Evolutionary conservation across 106 monocot genomes (phyloP).

Genomic region (Dendrobium nobile): DNA sequence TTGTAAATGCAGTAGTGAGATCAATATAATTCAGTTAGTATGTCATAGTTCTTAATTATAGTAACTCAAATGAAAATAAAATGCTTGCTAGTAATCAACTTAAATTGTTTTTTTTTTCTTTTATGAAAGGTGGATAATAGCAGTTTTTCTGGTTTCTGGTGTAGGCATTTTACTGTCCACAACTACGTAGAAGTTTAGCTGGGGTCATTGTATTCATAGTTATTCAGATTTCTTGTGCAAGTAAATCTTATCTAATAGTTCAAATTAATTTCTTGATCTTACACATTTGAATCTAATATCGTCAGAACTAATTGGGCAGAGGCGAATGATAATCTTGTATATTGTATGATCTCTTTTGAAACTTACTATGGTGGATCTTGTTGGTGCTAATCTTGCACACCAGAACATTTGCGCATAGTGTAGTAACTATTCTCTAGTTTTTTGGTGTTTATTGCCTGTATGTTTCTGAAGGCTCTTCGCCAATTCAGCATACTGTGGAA

Average conservation of each 20-base stretch:
- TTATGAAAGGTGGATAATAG: too few species aligned
- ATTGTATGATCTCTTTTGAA: not conserved
- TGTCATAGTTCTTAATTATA: too few species aligned
- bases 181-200: not conserved
- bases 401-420: not conserved
- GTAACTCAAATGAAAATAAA: too few species aligned
- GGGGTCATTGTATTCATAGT: not conserved
- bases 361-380: not conserved
- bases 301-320: not conserved
- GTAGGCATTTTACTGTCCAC: not conserved
- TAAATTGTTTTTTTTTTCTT: too few species aligned
- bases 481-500: not conserved
- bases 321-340: not conserved
- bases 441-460: not conserved
- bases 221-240: not conserved
- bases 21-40: too few species aligned
- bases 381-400: not conserved
- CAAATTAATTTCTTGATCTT: not conserved
- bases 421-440: not conserved
- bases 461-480: not conserved
- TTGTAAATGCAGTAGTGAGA: too few species aligned
- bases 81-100: too few species aligned
- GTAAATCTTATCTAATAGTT: not conserved
- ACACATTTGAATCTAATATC: not conserved
- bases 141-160: too few species aligned